Percentiles rank a stretch among this genome's conserved stretches.
Evolutionary conservation across 768 basidiomycete species (phyloP).

Genomic region (Russula foetens): DNA sequence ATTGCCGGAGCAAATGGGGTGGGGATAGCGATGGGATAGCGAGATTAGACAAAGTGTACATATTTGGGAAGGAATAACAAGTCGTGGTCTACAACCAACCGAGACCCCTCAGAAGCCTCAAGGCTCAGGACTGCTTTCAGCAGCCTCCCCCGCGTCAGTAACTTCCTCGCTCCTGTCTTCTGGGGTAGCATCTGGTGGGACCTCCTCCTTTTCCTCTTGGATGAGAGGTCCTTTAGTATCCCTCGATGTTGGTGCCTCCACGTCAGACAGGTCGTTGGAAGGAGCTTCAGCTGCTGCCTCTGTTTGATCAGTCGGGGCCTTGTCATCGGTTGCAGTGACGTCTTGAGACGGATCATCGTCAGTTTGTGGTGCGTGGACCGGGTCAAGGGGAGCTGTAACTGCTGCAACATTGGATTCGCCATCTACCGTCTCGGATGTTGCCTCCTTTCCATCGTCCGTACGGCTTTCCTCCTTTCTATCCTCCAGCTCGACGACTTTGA

Average conservation of each 20-base stretch:
- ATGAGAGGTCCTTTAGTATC: background rate
- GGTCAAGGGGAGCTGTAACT: background rate
- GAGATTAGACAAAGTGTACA: constrained; percentile 1
- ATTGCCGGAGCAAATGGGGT: background rate
- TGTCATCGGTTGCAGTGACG: background rate
- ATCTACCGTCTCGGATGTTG: background rate
- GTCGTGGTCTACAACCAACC: background rate
- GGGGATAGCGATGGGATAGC: too few species aligned
- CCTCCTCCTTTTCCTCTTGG: background rate
- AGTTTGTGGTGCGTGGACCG: background rate
- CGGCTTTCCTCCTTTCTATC: constrained; percentile 24
- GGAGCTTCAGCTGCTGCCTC: background rate
- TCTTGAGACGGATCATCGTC: constrained; percentile 5
- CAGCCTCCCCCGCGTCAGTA: background rate
- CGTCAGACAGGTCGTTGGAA: background rate
- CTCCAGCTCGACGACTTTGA: constrained; percentile 58
- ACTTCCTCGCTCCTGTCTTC: background rate
- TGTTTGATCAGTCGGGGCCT: background rate
- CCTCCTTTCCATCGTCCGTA: constrained; percentile 2
- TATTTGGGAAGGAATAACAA: background rate
- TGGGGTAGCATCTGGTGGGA: background rate
- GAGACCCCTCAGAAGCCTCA: background rate
- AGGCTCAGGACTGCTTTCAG: background rate
- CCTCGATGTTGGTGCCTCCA: background rate
- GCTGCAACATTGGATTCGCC: background rate